phyloP scores from a whole-genome alignment of 305 asterid genomes.

The Salvia sclarea region DNA sequence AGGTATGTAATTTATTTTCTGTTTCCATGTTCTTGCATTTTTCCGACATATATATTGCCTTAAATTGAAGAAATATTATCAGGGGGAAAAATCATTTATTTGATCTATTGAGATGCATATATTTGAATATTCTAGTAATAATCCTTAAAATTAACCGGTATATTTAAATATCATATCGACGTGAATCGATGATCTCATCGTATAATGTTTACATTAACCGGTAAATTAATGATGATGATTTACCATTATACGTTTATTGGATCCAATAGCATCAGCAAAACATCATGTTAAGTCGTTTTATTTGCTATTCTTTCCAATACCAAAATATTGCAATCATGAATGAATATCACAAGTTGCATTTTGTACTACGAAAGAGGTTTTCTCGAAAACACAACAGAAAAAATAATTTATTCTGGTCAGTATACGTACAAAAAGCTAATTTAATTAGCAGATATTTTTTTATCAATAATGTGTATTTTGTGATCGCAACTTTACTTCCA shows the following conservation, averaged over 20 bases:
- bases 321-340: neutral
- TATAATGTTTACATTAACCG: too few species aligned
- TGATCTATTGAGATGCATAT: neutral
- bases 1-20: slow-evolving; percentile 29
- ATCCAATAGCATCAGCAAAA: neutral
- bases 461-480: too few species aligned
- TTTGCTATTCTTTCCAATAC: neutral
- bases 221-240: neutral
- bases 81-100: neutral
- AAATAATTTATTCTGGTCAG: too few species aligned
- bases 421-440: too few species aligned
- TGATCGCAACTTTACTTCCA: too few species aligned
- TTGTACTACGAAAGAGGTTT: neutral
- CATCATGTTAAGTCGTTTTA: neutral
- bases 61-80: neutral
- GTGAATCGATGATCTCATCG: too few species aligned
- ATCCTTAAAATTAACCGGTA: neutral
- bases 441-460: too few species aligned
- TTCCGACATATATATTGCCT: neutral
- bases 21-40: neutral
- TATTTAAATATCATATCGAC: neutral
- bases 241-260: neutral
- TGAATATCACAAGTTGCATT: neutral
- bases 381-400: too few species aligned
- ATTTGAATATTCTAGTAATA: neutral